Conservation (phyloP, 208 protist species). For the Jaenimonas drosophilae region DNA sequence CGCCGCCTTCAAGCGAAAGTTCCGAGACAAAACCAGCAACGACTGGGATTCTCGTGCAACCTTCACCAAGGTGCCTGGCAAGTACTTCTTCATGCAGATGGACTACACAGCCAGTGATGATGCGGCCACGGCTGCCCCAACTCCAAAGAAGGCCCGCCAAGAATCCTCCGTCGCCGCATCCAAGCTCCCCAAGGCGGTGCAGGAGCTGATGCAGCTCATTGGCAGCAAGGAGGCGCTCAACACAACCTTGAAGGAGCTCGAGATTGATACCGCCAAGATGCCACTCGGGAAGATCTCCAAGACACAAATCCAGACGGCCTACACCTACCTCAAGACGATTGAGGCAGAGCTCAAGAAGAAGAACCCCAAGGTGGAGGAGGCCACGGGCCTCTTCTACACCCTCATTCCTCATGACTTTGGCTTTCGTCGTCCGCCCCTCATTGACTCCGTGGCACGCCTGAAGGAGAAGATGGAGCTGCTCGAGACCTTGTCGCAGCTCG, state of each 20-base stretch:
- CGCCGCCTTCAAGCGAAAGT: conserved; percentile 27
- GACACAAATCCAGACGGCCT: conserved; percentile 48
- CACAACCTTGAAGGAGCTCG: conserved; percentile 54
- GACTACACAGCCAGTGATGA: conserved; percentile 37
- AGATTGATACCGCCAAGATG: conserved; percentile 72
- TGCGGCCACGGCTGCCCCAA: conserved; percentile 4
- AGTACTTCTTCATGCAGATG: conserved; percentile 78
- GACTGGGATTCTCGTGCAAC: conserved; percentile 16
- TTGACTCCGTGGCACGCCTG: conserved; percentile 35
- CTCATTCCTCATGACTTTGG: conserved; percentile 78
- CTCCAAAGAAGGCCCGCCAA: conserved; percentile 12
- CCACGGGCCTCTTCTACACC: conserved; percentile 64
- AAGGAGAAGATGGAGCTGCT: conserved; percentile 73
- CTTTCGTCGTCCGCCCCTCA: conserved; percentile 37
- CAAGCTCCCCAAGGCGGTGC: conserved; percentile 22
- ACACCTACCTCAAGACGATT: conserved; percentile 31
- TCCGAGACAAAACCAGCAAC: conserved; percentile 57
- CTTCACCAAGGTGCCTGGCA: conserved; percentile 44
- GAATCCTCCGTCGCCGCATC: conserved; percentile 12
- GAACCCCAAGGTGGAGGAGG: conserved; percentile 20
- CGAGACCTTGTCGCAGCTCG: conserved; percentile 67
- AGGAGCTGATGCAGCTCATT: conserved; percentile 62
- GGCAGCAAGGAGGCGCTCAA: conserved; percentile 43
- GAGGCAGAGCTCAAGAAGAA: conserved; percentile 51
- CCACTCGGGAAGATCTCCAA: conserved; percentile 81